phyloP scores from a whole-genome alignment of 129 eudicot genomes.

The carrot (Daucus carota) region DH1_v3.0 NC_030386.2:16672001-16672500 shows the following conservation, averaged over 20 bases:
- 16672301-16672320: not conserved
- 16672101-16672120: not conserved
- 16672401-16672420: not conserved
- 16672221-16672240: slow-evolving; percentile 93
- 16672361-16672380: not conserved
- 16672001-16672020: slow-evolving; percentile 8
- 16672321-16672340: not conserved
- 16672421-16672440: not conserved
- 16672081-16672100: not conserved
- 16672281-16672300: not conserved
- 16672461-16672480: slow-evolving; percentile 51
- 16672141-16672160: not conserved
- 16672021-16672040: slow-evolving; percentile 10
- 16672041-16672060: slow-evolving; percentile 1
- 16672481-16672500: slow-evolving; percentile 52
- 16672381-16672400: not conserved
- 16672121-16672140: not conserved
- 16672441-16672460: not conserved
- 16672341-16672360: not conserved
- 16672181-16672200: slow-evolving; percentile 55
- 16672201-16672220: slow-evolving; percentile 98
- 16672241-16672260: slow-evolving; percentile 85
- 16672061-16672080: not conserved
- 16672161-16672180: not conserved
- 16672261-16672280: slow-evolving; percentile 28